Evolutionary conservation across 2,329 filamentous ascomycete species (phyloP), one percentile per base, ranked within the genome.

Genomic region (Sclerotinia trifoliorum): DNA sequence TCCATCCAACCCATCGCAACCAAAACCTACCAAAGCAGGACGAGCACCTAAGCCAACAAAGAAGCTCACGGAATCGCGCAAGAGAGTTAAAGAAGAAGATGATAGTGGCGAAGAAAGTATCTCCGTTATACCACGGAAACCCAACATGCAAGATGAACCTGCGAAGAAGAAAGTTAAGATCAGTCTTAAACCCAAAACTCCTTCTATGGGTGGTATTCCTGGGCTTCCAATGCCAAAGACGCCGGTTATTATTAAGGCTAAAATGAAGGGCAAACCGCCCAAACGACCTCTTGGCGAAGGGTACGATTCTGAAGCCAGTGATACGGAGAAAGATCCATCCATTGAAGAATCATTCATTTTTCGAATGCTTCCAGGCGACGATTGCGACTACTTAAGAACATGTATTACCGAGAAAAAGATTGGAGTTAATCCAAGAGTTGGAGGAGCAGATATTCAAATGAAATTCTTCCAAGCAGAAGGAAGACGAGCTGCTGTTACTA

Each of bases 271-370:
- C n/a, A 85, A 88, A 71, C 83, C 86, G 1, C 90, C 91, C 8
- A 82, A 85, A 44, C 86, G 92, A 71, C 88, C 88, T 6, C 86
- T 87, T 1, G 95, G 95, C 64, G 93, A 96, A 67, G 95, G 94
- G 10, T 99, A 98, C 79, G 95, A 99, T 78, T 97, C 94, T 3
- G 95, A 98, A 79, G 93, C 94, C 17, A 95, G 93, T 67, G 95
- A 98, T 76, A 88, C 90, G 19, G 95, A 99, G 78, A 80, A 83
- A 13, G 95, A 99, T 75, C 95, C 95, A 0, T 85, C 90, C 1
- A 92, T 96, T 70, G 94, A 98, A 79, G 91, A 94, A 75, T 90
- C 96, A 72, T 92, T 98, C 73, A 84, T 99, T 11, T 79, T 99
- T 70, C 91, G 95, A 69, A 97, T 97, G 91, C 79, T 88, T 66